A percentile compares a stretch with the other conserved stretches of the same genome.
phyloP scores from a whole-genome alignment of 2,329 filamentous ascomycete species.

The Colletotrichum gigasporum region DNA sequence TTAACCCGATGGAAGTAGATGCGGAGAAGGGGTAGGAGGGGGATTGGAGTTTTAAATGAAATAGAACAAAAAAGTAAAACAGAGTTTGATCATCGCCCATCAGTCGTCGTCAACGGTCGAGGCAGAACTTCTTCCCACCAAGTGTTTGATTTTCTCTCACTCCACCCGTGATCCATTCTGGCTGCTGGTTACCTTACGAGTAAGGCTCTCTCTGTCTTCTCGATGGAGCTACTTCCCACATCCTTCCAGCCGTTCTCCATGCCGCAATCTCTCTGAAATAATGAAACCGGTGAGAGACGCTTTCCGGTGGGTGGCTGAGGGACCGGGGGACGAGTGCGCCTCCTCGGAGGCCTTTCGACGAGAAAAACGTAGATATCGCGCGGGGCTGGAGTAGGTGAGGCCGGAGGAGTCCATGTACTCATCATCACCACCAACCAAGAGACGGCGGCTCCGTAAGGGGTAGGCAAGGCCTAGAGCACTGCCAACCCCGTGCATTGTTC shows the following conservation, averaged over 20 bases:
- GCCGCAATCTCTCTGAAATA: slow-evolving; percentile 1
- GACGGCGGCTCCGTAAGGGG: not conserved
- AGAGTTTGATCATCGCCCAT: not conserved
- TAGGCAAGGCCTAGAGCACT: not conserved
- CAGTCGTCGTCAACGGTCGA: slow-evolving; percentile 1
- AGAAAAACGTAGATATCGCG: not conserved
- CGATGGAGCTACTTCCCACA: not conserved
- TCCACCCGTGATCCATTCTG: not conserved
- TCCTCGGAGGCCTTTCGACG: not conserved
- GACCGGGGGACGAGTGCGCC: not conserved
- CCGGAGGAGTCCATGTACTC: not conserved
- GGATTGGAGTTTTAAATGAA: not conserved
- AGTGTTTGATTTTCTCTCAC: not conserved
- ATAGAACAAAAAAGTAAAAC: not conserved
- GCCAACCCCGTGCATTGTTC: too few relatives aligned
- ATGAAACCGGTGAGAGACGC: not conserved
- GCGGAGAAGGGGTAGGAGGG: not conserved
- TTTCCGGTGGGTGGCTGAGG: not conserved
- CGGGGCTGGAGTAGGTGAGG: not conserved
- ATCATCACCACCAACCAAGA: slow-evolving; percentile 2
- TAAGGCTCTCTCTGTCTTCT: not conserved
- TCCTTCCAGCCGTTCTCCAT: not conserved
- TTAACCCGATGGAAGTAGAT: too few relatives aligned
- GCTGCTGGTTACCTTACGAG: not conserved
- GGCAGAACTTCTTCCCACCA: not conserved